Percentiles rank a stretch among this genome's conserved stretches.
These are phyloP conservation scores for Lavandula angustifolia DNA, from an alignment of 257 asterid species.

Conservation along the genomic window DNA sequence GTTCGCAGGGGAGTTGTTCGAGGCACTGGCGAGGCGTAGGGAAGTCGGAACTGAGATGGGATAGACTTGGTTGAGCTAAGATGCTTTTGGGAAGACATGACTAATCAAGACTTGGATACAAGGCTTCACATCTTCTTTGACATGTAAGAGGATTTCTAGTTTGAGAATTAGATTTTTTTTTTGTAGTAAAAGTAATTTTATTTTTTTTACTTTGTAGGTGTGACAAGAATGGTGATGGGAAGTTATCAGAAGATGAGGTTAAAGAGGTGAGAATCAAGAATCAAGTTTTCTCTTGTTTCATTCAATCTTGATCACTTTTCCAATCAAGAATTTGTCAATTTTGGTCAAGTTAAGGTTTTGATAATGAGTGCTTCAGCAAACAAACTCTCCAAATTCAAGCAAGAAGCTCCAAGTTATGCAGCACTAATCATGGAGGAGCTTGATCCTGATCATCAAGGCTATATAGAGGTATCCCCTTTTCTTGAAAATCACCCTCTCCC, in stretches of 20 bases:
- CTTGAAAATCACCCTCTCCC: neutral
- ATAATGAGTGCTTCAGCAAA: conserved; percentile 94
- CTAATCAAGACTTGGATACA: conserved; percentile 63
- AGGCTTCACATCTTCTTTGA: conserved; percentile 92
- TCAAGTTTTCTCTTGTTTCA: too few relatives aligned
- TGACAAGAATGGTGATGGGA: conserved; percentile 96
- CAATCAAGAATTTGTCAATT: neutral
- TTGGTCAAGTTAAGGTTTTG: conserved; percentile 63
- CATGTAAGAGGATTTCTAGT: conserved; percentile 56
- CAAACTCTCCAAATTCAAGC: conserved; percentile 74
- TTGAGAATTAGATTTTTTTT: neutral
- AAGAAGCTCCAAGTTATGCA: conserved; percentile 68
- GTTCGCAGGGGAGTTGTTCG: conserved; percentile 74
- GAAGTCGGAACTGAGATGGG: conserved; percentile 54
- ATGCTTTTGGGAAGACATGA: conserved; percentile 81
- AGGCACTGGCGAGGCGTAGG: conserved; percentile 79
- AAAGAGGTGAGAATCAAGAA: conserved; percentile 60
- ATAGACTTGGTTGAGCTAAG: conserved; percentile 46
- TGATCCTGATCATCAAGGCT: conserved; percentile 85
- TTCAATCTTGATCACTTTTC: too few relatives aligned
- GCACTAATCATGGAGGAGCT: conserved; percentile 93
- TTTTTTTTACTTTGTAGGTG: conserved; percentile 57
- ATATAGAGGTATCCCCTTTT: conserved; percentile 59
- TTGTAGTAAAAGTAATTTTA: neutral
- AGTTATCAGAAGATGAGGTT: conserved; percentile 89